phyloP scores from a whole-genome alignment of 176 grass and related monocot genomes.

The Saccharum officinarum region DNA sequence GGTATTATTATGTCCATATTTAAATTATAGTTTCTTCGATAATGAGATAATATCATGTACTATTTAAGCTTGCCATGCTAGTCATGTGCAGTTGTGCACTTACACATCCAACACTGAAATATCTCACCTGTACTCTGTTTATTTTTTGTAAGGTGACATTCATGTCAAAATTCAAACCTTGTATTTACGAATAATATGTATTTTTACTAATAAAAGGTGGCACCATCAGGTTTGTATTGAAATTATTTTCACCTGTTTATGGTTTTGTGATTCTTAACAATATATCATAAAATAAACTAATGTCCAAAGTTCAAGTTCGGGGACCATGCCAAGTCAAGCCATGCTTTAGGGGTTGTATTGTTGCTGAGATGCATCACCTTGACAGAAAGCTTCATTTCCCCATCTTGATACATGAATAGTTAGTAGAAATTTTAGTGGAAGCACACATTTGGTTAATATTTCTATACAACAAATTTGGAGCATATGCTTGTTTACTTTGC shows the following conservation, averaged over 20 bases:
- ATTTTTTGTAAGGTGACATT: not conserved
- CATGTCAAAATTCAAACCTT: not conserved
- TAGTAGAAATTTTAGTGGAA: too few relatives aligned
- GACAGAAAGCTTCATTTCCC: too few relatives aligned
- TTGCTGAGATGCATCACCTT: too few relatives aligned
- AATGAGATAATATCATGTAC: not conserved
- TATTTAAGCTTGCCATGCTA: not conserved
- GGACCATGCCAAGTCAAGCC: too few relatives aligned
- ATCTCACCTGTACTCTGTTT: not conserved
- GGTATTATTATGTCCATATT: not conserved
- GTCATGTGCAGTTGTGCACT: not conserved
- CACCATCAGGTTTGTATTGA: not conserved
- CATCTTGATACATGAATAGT: too few relatives aligned
- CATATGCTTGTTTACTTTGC: not conserved
- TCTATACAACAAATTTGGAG: not conserved
- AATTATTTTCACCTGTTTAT: not conserved
- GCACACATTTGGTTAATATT: too few relatives aligned
- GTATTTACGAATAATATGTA: not conserved
- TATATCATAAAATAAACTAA: too few relatives aligned
- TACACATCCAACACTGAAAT: too few relatives aligned
- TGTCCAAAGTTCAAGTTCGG: too few relatives aligned
- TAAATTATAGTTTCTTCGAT: not conserved
- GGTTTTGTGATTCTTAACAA: not conserved
- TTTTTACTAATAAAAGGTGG: too few relatives aligned
- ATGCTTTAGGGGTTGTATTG: too few relatives aligned